Base-by-base conservation (phyloP, 352 stramenopile species). In the Pythium pyrilobum region DNA sequence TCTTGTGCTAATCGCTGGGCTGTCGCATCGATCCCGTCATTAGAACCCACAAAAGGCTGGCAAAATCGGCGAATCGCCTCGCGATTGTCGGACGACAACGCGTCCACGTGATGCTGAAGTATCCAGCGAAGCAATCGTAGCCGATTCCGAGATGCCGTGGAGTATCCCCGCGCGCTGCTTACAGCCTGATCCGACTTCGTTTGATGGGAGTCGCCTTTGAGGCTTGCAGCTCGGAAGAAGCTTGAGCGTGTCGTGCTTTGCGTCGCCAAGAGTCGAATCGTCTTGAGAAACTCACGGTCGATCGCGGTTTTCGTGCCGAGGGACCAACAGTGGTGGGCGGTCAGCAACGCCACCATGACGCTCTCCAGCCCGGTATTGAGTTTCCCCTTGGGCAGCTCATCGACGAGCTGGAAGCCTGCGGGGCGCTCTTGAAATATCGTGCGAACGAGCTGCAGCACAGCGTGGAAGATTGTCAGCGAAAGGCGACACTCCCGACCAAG, bases 391-490 rank as follows among this genome's bases (percentile, higher is more conserved):
- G 49, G 15, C 10, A 71, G 6, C 15, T 34, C 31, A 21, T 33
- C 20, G 1, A 60, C 21, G 0, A 67, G 32, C 21, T 32, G 12
- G 20, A 52, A 45, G 23, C 28, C 38, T 16, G 10, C 32, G 1
- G 12, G 11, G 33, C 49, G 56, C 4, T 51, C 43, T 10, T 71
- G 58, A 27, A 83, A 85, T 0, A 73, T 40, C 0, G 71, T 85
- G 15, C 71, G 57, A 2, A 66, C 55, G 25, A 84, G 51, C 44
- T 80, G 71, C 16, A 85, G 57, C 18, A 53, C 40, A 18, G 59
- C 47, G n/a, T 72, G 58, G 34, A 81, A 84, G n/a, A 72, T 59
- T 11, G 12, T 18, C 5, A 42, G 33, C 1, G 49, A 43, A 11
- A 40, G 20, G 7, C 28, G 23, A 8, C 18, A 21, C 3, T 38